Base-by-base conservation (phyloP, 2,329 filamentous ascomycete genomes). In the Zalaria sp. region DNA sequence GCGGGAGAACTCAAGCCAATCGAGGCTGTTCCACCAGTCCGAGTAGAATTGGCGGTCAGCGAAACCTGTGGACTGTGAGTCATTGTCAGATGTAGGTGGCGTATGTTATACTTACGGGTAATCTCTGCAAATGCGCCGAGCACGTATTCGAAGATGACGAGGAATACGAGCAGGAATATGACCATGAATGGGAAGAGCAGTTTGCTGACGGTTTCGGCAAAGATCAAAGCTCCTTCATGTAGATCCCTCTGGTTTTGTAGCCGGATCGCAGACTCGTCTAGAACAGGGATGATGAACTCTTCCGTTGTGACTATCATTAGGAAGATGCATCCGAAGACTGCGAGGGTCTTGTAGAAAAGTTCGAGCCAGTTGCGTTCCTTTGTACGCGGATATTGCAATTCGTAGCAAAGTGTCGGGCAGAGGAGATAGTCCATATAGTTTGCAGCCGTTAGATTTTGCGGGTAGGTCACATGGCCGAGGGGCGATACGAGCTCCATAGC, bases 161-260 rank as follows among this genome's bases (percentile, higher is more conserved):
- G 78, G 67, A 98, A 98, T 42, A 96, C 88, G 38, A 96, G 77
- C 4, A 96, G 69, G 59, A 96, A 93, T 3, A 81, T 93, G 46
- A 96, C 73, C 85, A 95, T 95, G 62, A 96, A 98, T 3, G 91
- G 91, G 63, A 95, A 96, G 25, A 98, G 73, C 11, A 98, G 76
- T 69, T 84, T 79, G 43, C 83, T 89, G 56, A 94, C 88, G 9
- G 83, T 87, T 68, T 96, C 91, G 27, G 83, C 77, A 25, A 98
- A 72, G 49, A 95, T 79, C 45, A 98, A 74, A 3, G 77, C 69
- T 43, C 75, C 77, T 47, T 96, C 91, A 2, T 72, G 64, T 27
- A 68, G 57, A 34, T 69, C 68, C 18, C 56, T 55, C 5, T 67
- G 61, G 18, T 57, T 49, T 37, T 72, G 64, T 3, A 81, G 61